Percentiles rank a stretch among this genome's conserved stretches.
Evolutionary conservation across 2,329 filamentous ascomycete species (phyloP).

Genomic region (Exserohilum rostratum): DNA sequence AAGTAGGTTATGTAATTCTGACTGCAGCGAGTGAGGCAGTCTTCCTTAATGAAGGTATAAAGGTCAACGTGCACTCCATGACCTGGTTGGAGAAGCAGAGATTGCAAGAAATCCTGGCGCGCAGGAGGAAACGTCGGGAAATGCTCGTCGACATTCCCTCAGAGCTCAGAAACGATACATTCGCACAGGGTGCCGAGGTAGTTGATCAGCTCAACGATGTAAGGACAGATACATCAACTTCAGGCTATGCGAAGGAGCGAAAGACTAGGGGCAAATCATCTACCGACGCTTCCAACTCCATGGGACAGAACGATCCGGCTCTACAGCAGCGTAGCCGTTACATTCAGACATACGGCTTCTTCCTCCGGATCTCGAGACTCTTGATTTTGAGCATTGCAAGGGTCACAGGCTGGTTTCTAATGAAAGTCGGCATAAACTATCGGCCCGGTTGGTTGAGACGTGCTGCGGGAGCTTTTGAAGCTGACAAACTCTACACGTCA

Average conservation of each 20-base stretch:
- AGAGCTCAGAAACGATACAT: constrained; percentile 51
- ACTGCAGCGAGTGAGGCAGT: constrained; percentile 96
- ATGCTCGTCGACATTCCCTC: constrained; percentile 47
- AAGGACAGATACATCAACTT: constrained; percentile 33
- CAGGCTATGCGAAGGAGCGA: constrained; percentile 71
- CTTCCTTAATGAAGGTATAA: constrained; percentile 87
- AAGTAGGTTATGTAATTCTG: constrained; percentile 84
- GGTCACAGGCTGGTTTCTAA: constrained; percentile 60
- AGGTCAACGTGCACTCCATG: constrained; percentile 72
- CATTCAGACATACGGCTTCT: constrained; percentile 76
- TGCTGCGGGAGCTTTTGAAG: constrained; percentile 52
- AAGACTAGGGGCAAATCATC: constrained; percentile 57
- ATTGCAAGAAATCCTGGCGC: constrained; percentile 72
- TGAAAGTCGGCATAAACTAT: constrained; percentile 64
- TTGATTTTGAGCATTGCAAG: constrained; percentile 64
- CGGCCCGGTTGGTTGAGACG: constrained; percentile 69
- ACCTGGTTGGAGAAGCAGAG: constrained; percentile 95
- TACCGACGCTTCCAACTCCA: constrained; percentile 31
- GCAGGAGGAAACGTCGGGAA: constrained; percentile 49
- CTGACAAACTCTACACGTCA: constrained; percentile 24
- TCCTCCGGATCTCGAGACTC: constrained; percentile 74
- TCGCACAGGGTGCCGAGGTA: constrained; percentile 44
- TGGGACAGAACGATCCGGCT: constrained; percentile 65
- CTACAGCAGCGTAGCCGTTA: constrained; percentile 79
- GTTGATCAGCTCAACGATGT: constrained; percentile 47